Conservation (phyloP, 2,329 filamentous ascomycete species). For the Talaromyces sp. region DNA sequence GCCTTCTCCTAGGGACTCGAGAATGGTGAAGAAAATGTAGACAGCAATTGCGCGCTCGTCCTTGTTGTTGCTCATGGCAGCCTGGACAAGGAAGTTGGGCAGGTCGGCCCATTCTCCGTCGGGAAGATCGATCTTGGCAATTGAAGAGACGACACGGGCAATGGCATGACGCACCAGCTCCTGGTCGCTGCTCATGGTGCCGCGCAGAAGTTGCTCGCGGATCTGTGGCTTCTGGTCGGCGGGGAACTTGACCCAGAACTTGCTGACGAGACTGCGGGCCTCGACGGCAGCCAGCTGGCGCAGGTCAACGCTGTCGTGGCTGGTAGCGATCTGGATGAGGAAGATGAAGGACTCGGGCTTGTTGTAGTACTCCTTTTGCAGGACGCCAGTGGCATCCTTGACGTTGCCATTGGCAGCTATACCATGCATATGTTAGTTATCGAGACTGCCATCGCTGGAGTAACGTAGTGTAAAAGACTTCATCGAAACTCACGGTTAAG, state of each 20-base stretch:
- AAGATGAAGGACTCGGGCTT: constrained; percentile 77
- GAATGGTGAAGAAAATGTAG: constrained; percentile 86
- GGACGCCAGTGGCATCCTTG: constrained; percentile 81
- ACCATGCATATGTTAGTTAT: constrained; percentile 7
- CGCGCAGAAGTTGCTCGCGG: constrained; percentile 76
- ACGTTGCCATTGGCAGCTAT: constrained; percentile 82
- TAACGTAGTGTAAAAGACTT: neutral
- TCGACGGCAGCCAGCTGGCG: constrained; percentile 91
- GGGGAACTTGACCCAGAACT: constrained; percentile 76
- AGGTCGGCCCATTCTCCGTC: constrained; percentile 82
- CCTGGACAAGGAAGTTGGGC: constrained; percentile 70
- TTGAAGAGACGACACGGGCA: constrained; percentile 79
- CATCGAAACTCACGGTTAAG: constrained; percentile 66
- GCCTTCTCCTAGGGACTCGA: constrained; percentile 79
- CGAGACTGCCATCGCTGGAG: neutral
- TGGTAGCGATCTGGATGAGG: constrained; percentile 82
- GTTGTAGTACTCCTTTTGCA: constrained; percentile 91
- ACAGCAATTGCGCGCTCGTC: constrained; percentile 83
- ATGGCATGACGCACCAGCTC: constrained; percentile 77
- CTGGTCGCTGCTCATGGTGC: constrained; percentile 73
- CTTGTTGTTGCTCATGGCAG: constrained; percentile 68
- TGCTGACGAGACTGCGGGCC: constrained; percentile 72
- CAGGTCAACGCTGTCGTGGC: constrained; percentile 64
- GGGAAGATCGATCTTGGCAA: constrained; percentile 80
- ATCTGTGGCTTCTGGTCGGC: constrained; percentile 73